Base-by-base conservation (phyloP, 2,329 filamentous ascomycete species). In the Hyphodiscus sp. region DNA sequence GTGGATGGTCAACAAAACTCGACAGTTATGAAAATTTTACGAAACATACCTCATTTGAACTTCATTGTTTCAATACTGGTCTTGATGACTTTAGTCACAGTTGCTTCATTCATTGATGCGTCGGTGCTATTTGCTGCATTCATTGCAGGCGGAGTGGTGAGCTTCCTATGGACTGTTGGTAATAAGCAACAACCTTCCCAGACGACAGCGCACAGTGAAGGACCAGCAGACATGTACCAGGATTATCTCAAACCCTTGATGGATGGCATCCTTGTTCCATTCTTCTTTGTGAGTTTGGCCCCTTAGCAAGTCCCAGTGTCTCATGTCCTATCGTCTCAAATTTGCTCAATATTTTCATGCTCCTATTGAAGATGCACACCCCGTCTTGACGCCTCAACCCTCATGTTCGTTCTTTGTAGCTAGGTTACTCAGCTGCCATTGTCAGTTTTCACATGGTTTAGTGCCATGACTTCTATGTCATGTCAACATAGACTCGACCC, bases 271-370 rank as follows among this genome's bases (percentile, higher is more conserved):
- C 65, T 85, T 1, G 75, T 76, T 19, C 81, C 81, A 0, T 73
- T 84, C 51, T 85, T 85, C 65, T 85, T 85, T 63, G 86, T 81
- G 63, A 68, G 78, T 68, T 5, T 29, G 41, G 16, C 1, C n/a
- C n/a, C 0, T 26, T 19, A n/a, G 20, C 23, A 38, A 29, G 13
- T n/a, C n/a, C n/a, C 23, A 47, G 15, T 29, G 8, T 13, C 1
- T 8, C 13, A 42, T 2, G n/a, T 2, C 9, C 16, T 10, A 10
- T 15, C 10, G 9, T 26, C 23, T 26, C 4, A 4, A 26, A 26
- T 26, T 8, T 26, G 23, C 4, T 26, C 23, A 8, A 26, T 20
- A 2, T 49, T 46, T 10, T 16, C 18, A 38, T 8, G n/a, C 47
- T n/a, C 29, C n/a, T 13, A 41, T n/a, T 15, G 16, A 38, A 13